A percentile compares a stretch with the other conserved stretches of the same genome.
Evolutionary conservation across 345 rosid genomes (phyloP).

Genomic region (Odontarrhena argentea): DNA sequence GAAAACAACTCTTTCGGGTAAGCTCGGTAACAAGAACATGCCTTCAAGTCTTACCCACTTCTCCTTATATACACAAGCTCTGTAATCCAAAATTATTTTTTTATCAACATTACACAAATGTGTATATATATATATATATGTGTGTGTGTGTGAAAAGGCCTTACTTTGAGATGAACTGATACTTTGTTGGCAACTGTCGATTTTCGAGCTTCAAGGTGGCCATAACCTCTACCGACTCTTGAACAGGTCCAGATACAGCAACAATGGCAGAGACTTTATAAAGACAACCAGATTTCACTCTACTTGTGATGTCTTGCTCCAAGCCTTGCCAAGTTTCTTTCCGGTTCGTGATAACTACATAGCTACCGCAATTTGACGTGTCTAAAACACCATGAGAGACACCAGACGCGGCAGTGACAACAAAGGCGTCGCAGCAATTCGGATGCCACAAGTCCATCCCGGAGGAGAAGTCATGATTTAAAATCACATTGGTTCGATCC

Average conservation of each 20-base stretch:
- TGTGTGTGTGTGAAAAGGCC: neutral
- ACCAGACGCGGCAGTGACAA: slow-evolving; percentile 50
- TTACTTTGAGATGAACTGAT: slow-evolving; percentile 78
- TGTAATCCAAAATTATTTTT: slow-evolving; percentile 48
- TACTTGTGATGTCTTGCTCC: slow-evolving; percentile 83
- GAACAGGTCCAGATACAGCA: slow-evolving; percentile 65
- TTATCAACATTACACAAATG: slow-evolving; percentile 48
- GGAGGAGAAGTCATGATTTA: slow-evolving; percentile 72
- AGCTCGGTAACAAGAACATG: slow-evolving; percentile 60
- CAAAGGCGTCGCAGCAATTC: slow-evolving; percentile 72
- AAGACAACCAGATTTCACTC: slow-evolving; percentile 53
- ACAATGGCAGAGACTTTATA: slow-evolving; percentile 70
- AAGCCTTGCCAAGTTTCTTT: slow-evolving; percentile 92
- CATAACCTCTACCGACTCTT: slow-evolving; percentile 60
- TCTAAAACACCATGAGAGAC: slow-evolving; percentile 50
- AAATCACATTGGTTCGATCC: slow-evolving; percentile 58
- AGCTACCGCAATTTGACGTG: slow-evolving; percentile 43
- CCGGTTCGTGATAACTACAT: slow-evolving; percentile 65
- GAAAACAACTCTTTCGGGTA: slow-evolving; percentile 66
- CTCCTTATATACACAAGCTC: slow-evolving; percentile 66
- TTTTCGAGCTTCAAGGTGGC: slow-evolving; percentile 79
- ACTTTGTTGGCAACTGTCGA: slow-evolving; percentile 52
- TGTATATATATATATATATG: too few relatives aligned
- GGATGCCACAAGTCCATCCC: slow-evolving; percentile 79
- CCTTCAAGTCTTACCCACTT: slow-evolving; percentile 84